phyloP scores from a whole-genome alignment of 495 filamentous ascomycete species.

The Aspergillus baeticus region DNA sequence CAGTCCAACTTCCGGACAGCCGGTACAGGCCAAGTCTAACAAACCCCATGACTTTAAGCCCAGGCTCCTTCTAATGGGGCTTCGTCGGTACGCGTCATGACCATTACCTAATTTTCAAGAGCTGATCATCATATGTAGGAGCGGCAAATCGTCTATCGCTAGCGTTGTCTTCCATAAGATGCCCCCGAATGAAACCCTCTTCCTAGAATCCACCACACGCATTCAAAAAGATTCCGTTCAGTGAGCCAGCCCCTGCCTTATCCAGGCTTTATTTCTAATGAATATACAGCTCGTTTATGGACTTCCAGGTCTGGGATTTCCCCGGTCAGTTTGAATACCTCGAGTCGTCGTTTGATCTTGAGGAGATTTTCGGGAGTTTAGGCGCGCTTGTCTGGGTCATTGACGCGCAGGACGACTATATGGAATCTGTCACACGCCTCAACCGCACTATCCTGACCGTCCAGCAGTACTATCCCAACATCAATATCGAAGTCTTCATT shows the following conservation, averaged over 20 bases:
- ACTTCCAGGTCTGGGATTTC: constrained; percentile 97
- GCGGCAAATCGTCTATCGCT: constrained; percentile 95
- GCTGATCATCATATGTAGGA: constrained; percentile 51
- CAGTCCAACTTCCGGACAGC: constrained; percentile 26
- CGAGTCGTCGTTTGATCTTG: constrained; percentile 81
- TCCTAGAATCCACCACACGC: constrained; percentile 86
- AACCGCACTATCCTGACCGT: constrained; percentile 84
- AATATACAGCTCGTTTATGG: constrained; percentile 82
- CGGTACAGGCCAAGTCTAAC: constrained; percentile 26
- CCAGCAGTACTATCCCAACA: constrained; percentile 80
- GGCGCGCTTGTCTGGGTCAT: constrained; percentile 98
- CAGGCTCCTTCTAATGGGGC: constrained; percentile 89
- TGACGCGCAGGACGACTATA: constrained; percentile 95
- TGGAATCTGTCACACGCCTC: constrained; percentile 82
- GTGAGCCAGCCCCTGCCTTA: constrained; percentile 44
- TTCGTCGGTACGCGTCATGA: constrained; percentile 67
- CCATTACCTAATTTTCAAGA: background rate
- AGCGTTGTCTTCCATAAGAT: constrained; percentile 98
- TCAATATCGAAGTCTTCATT: constrained; percentile 97
- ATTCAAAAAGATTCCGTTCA: constrained; percentile 93
- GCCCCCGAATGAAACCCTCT: constrained; percentile 90
- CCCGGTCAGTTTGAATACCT: constrained; percentile 90
- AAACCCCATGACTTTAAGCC: constrained; percentile 64
- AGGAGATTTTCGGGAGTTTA: constrained; percentile 88
- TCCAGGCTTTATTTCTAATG: background rate